These are phyloP conservation scores for Xylaria sp. DNA, from an alignment of 2,329 filamentous ascomycete species.

Conservation along the genomic window DNA sequence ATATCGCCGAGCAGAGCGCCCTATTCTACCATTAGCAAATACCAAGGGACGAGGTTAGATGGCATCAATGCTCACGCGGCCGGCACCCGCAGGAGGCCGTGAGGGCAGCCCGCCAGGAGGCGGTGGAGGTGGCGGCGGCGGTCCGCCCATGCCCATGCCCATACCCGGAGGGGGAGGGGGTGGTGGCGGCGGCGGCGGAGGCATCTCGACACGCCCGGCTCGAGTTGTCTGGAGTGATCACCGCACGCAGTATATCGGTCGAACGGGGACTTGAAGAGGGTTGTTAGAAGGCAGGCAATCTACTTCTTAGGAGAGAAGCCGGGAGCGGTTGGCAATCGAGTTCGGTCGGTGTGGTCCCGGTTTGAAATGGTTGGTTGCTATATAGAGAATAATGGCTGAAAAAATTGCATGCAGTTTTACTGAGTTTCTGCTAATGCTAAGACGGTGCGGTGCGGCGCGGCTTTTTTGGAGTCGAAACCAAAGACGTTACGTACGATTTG, in stretches of 20 bases:
- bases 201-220: conserved; percentile 49
- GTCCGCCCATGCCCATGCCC: conserved; percentile 61
- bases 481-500: conserved; percentile 3
- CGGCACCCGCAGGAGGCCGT: conserved; percentile 64
- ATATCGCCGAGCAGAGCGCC: conserved; percentile 90
- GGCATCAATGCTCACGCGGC: conserved; percentile 65
- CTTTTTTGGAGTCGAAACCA: conserved; percentile 5
- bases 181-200: conserved; percentile 74
- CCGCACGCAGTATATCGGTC: not conserved
- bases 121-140: conserved; percentile 73
- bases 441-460: not conserved
- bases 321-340: not conserved
- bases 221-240: conserved; percentile 1
- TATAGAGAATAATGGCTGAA: conserved; percentile 27
- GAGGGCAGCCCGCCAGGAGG: conserved; percentile 70
- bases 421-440: conserved; percentile 15
- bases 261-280: not conserved
- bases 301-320: not conserved
- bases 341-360: not conserved
- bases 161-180: conserved; percentile 68
- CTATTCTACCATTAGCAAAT: conserved; percentile 57
- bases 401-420: conserved; percentile 28
- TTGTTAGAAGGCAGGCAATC: conserved; percentile 1
- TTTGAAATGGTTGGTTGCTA: not conserved
- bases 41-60: not conserved